Conservation (phyloP, 2,329 filamentous ascomycete species). For the Annulohypoxylon truncatum region DNA sequence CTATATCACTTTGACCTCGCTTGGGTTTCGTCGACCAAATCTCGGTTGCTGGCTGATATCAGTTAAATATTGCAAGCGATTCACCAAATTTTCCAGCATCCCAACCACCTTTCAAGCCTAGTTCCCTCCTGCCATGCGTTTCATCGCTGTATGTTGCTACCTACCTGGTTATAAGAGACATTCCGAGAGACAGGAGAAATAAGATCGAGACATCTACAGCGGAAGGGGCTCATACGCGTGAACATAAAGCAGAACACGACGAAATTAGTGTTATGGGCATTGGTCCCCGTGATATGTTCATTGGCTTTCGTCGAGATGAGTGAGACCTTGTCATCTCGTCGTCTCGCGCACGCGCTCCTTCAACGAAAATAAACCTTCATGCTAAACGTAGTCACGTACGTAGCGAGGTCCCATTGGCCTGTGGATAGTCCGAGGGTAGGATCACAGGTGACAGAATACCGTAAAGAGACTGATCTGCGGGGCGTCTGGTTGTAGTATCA, state of each 20-base stretch:
- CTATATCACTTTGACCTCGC: neutral
- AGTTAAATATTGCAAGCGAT: constrained; percentile 1
- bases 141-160: constrained; percentile 3
- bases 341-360: neutral
- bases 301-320: neutral
- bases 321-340: neutral
- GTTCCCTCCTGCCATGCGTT: constrained; percentile 3
- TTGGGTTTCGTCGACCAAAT: constrained; percentile 7
- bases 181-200: constrained; percentile 11
- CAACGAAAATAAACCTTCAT: neutral
- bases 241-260: neutral
- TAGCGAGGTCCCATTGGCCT: neutral
- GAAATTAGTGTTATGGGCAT: neutral
- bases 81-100: neutral
- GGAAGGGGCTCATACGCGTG: neutral
- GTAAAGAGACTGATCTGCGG: neutral
- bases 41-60: neutral
- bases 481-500: constrained; percentile 9
- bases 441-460: constrained; percentile 3
- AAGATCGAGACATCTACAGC: constrained; percentile 12
- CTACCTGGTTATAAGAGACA: constrained; percentile 19
- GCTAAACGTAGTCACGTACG: neutral
- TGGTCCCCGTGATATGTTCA: neutral
- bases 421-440: constrained; percentile 3
- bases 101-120: neutral